A percentile compares a stretch with the other conserved stretches of the same genome.
Conservation (phyloP, 2,329 filamentous ascomycete species). For the Fusarium beomiforme region DNA sequence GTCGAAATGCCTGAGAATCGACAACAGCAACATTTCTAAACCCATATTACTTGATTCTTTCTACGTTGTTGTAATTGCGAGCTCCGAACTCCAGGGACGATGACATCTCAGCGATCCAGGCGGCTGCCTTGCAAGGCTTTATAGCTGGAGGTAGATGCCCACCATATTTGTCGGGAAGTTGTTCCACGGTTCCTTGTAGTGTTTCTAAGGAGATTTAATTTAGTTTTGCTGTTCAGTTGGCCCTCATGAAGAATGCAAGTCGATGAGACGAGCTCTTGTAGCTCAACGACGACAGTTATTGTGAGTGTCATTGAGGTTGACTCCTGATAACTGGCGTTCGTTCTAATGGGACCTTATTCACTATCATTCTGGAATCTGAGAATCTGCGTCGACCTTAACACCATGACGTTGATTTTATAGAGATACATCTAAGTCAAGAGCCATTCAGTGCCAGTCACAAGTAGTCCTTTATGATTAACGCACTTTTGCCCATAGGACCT, state of each 20-base stretch:
- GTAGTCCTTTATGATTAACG: too few species aligned
- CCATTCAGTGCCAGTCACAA: too few species aligned
- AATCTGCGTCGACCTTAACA: too few species aligned
- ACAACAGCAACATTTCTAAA: background rate
- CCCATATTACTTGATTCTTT: background rate
- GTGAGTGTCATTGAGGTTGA: background rate
- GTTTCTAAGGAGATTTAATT: background rate
- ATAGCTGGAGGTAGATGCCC: too few species aligned
- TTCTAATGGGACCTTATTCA: background rate
- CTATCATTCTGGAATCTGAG: too few species aligned
- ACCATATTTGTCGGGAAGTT: background rate
- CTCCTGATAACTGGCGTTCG: background rate
- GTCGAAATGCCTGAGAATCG: too few species aligned
- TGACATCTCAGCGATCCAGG: background rate
- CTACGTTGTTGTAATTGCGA: background rate
- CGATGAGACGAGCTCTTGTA: background rate
- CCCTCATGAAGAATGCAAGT: background rate
- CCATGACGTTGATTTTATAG: too few species aligned
- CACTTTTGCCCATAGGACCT: too few species aligned
- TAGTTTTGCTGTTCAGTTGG: background rate
- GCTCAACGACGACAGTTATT: background rate
- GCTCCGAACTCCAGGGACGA: background rate
- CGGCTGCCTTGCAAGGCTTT: too few species aligned
- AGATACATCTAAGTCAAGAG: too few species aligned
- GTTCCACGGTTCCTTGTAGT: background rate